These are phyloP conservation scores for Peronospora belbahrii DNA, from an alignment of 352 stramenopile species.

Conservation along the genomic window DNA sequence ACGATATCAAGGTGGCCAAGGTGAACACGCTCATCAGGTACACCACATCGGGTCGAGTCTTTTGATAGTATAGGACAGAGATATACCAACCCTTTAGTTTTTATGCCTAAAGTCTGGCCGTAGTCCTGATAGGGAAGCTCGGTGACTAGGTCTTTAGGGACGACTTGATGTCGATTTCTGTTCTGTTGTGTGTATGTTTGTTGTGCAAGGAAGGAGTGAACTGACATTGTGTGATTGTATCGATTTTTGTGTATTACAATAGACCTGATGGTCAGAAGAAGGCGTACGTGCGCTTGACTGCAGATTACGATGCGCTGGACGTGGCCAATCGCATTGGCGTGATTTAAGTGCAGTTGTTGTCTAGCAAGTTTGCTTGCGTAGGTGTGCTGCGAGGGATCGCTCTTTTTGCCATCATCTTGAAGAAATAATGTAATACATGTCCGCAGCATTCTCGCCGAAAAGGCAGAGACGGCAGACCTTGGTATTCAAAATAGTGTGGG, in stretches of 20 bases:
- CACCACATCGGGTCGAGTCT: constrained; percentile 78
- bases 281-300: constrained; percentile 97
- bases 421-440: constrained; percentile 30
- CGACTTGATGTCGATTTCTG: constrained; percentile 10
- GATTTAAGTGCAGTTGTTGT: constrained; percentile 89
- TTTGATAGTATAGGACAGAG: constrained; percentile 13
- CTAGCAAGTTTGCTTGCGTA: constrained; percentile 13
- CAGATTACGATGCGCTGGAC: constrained; percentile 99
- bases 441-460: constrained; percentile 19
- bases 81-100: constrained; percentile 17
- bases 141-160: constrained; percentile 15
- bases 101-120: constrained; percentile 10
- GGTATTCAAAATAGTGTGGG: constrained; percentile 11
- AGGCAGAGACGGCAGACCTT: constrained; percentile 22
- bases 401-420: constrained; percentile 60
- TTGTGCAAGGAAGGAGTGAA: neutral
- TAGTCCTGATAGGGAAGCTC: constrained; percentile 48
- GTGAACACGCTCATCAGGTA: constrained; percentile 99
- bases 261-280: constrained; percentile 99
- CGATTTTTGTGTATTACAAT: constrained; percentile 21
- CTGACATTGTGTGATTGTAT: constrained; percentile 14
- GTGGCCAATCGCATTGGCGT: constrained; percentile 99
- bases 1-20: constrained; percentile 99
- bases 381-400: constrained; percentile 24
- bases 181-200: constrained; percentile 1